Evolutionary conservation across 768 basidiomycete species (phyloP).

Genomic region (Hygrocybe punicea): DNA sequence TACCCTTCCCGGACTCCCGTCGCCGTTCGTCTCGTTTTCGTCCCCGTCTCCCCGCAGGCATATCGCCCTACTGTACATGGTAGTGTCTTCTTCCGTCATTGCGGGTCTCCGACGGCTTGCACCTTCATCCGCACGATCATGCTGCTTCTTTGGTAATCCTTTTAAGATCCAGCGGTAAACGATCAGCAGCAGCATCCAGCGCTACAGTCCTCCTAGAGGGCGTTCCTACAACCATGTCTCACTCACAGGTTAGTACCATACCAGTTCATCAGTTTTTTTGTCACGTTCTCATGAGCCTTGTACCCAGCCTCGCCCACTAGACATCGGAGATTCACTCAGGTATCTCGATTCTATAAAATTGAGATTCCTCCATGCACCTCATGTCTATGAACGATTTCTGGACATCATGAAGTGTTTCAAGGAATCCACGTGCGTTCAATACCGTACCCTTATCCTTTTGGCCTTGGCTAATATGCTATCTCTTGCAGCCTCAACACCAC

Average conservation of each 20-base stretch:
- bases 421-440: not conserved
- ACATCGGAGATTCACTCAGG: not conserved
- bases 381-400: not conserved
- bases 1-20: not conserved
- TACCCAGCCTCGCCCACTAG: not conserved
- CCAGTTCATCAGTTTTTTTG: not conserved
- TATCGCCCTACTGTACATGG: not conserved
- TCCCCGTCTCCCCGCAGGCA: not conserved
- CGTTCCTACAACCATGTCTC: not conserved
- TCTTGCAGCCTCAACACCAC: not conserved
- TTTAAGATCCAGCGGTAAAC: not conserved
- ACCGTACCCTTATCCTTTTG: not conserved
- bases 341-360: not conserved
- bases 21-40: not conserved
- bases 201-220: not conserved
- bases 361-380: not conserved
- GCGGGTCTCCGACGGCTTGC: not conserved
- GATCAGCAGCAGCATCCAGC: not conserved
- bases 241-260: not conserved
- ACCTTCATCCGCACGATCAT: not conserved
- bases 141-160: not conserved
- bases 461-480: not conserved
- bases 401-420: slow-evolving; percentile 2
- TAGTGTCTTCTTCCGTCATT: not conserved
- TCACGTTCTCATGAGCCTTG: not conserved